Evolutionary conservation across 1,284 basidiomycete genomes (phyloP).

Genomic region (Microbotryum intermedium): DNA sequence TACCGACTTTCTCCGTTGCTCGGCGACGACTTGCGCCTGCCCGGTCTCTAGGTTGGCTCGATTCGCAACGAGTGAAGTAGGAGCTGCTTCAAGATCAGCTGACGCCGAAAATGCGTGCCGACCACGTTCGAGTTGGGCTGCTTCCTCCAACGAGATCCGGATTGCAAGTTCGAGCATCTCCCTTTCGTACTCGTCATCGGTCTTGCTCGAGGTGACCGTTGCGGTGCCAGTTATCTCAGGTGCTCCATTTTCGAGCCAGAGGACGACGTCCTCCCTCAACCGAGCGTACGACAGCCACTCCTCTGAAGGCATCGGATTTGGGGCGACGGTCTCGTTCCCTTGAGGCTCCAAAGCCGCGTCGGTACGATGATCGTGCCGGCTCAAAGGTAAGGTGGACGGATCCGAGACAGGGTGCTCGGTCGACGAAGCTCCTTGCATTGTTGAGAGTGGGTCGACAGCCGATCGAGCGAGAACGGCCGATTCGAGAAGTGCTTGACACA

Average conservation of each 20-base stretch:
- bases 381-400: background rate
- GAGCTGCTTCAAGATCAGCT: constrained; percentile 2
- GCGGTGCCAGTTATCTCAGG: constrained; percentile 13
- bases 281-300: no score
- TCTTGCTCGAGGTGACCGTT: constrained; percentile 13
- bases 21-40: background rate
- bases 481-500: constrained; percentile 1
- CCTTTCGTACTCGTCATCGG: constrained; percentile 18
- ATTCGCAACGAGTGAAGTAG: background rate
- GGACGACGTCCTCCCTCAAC: no score
- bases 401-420: background rate
- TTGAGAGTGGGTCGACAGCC: no score
- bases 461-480: background rate
- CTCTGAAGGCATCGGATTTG: no score
- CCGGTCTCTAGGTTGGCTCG: background rate
- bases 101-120: background rate
- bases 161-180: constrained; percentile 26
- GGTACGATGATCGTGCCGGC: background rate
- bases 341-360: background rate
- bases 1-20: background rate
- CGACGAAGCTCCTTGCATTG: background rate
- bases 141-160: constrained; percentile 22
- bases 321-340: background rate
- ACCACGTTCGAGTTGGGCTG: constrained; percentile 1
- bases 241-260: constrained; percentile 4